Evolutionary conservation across 2,329 filamentous ascomycete species (phyloP).

Genomic region (Chaetomium globosum): DNA sequence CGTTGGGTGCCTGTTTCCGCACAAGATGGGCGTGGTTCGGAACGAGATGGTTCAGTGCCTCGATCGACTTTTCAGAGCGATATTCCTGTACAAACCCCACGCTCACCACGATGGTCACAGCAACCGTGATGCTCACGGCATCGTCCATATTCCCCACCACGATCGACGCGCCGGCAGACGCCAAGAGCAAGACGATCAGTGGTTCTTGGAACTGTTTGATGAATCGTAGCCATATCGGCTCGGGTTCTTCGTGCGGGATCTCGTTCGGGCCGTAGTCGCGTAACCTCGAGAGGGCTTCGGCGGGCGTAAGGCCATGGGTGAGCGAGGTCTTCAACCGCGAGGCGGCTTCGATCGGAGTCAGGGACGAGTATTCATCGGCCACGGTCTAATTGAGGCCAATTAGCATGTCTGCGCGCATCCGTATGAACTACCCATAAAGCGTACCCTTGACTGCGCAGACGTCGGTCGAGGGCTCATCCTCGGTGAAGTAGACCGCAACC

Average conservation of each 20-base stretch:
- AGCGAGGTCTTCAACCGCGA: constrained; percentile 80
- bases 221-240: constrained; percentile 93
- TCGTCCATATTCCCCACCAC: constrained; percentile 93
- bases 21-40: constrained; percentile 97
- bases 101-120: constrained; percentile 93
- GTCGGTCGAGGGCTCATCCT: constrained; percentile 51
- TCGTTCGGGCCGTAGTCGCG: constrained; percentile 87
- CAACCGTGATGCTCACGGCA: constrained; percentile 90
- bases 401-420: constrained; percentile 22
- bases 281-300: constrained; percentile 78
- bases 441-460: constrained; percentile 59
- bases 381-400: constrained; percentile 48
- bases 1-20: constrained; percentile 54
- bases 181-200: constrained; percentile 86
- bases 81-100: constrained; percentile 98
- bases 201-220: constrained; percentile 97
- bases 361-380: constrained; percentile 64
- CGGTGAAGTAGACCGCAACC: constrained; percentile 42
- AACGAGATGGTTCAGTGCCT: constrained; percentile 89
- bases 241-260: constrained; percentile 88
- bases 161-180: constrained; percentile 84
- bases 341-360: constrained; percentile 79
- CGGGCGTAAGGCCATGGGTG: constrained; percentile 74
- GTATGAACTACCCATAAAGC: constrained; percentile 27
- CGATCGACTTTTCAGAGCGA: constrained; percentile 93